Evolutionary conservation across 1,284 basidiomycete species (phyloP), one percentile per base, ranked within the genome.

Genomic region (Pholiota adiposa): DNA sequence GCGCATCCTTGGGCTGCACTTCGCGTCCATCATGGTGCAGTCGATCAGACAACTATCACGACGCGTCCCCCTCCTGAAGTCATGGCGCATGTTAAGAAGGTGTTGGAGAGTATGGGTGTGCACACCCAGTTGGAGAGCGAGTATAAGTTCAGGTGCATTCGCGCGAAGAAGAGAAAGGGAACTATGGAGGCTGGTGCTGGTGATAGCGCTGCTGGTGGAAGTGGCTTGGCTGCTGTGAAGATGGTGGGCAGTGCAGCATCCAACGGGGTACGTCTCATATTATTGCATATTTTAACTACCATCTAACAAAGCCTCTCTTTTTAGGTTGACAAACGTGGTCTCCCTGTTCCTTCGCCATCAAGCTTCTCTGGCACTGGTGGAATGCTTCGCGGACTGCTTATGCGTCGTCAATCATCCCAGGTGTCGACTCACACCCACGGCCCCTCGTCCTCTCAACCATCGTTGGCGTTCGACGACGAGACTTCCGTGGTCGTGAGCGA

Each of bases 31-130:
- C 90, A 93, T 65, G 96, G 97, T 65, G 90, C 96, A 1, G 92
- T 99, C 27, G 97, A 98, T 74, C 92, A 94, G 70, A 90, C 90
- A 21, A 97, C 91, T 40, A 86, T 98, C 64, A 97, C 96, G 8
- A 93, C 90, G 6, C 84, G 88, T 18, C 80, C 88, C 14, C 96
- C 97, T 12, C 84, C 87, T 5, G 91, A 94, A 63, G 94, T 98
- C 44, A 93, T 99, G 80, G 84, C 83, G 61, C 92, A 96, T 71
- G 86, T 98, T 34, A 83, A 85, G 66, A 81, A 83, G 60, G 91
- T 96, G 16, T 80, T 99, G 58, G 84, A 89, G 67, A 85, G 84
- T 43, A 96, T 99, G 94, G 97, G 97, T 21, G 83, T 99, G 59
- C 94, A 97, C 51, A 83, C 96, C 64, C 87, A 92, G 69, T 78